phyloP scores from a whole-genome alignment of 106 monocot species.

The Amphibolis antarctica region DNA sequence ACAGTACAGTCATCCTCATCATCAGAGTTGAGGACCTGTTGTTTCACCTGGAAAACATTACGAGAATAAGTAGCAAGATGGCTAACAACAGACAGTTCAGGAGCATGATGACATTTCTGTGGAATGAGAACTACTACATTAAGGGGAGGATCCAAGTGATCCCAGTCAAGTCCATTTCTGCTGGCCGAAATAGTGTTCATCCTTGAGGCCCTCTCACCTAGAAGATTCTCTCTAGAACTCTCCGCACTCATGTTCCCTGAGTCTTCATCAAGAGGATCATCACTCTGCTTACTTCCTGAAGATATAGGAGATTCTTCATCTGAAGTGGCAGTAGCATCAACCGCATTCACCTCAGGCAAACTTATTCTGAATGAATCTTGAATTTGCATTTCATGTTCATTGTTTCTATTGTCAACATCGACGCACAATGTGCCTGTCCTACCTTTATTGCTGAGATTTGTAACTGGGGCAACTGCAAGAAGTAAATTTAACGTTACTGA shows the following conservation, averaged over 20 bases:
- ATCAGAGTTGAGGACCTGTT: background rate
- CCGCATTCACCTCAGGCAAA: background rate
- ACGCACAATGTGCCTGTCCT: too few relatives aligned
- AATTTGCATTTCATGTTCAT: background rate
- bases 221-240: background rate
- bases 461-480: background rate
- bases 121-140: background rate
- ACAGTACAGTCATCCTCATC: background rate
- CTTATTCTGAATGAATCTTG: background rate
- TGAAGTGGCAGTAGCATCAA: background rate
- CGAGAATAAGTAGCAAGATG: too few relatives aligned
- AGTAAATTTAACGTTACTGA: too few relatives aligned
- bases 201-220: background rate
- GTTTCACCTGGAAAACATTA: background rate
- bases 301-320: constrained; percentile 2
- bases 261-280: background rate
- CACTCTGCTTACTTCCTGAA: background rate
- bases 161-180: background rate
- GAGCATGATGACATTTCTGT: background rate
- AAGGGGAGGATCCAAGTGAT: background rate
- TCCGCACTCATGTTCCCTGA: background rate
- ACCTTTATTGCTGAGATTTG: background rate
- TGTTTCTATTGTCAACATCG: background rate
- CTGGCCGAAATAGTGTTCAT: background rate
- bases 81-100: background rate